A percentile compares a stretch with the other conserved stretches of the same genome.
These are phyloP conservation scores for Zygoascus hellenicus DNA, from an alignment of 1,139 yeast species.

Conservation along the genomic window DNA sequence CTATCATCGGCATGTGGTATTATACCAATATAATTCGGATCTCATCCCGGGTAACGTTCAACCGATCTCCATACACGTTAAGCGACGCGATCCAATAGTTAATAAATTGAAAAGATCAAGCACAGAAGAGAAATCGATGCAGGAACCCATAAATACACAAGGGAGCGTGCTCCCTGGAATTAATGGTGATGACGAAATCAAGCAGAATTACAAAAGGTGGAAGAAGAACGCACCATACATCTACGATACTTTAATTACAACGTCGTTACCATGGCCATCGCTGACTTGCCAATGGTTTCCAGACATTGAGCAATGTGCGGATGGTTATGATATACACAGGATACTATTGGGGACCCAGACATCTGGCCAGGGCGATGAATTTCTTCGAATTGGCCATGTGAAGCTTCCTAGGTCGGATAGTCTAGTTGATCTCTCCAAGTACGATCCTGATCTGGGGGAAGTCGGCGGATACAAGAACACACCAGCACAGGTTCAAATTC, in stretches of 20 bases:
- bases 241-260: conserved; percentile 70
- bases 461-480: conserved; percentile 30
- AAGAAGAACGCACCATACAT: conserved; percentile 89
- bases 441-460: conserved; percentile 33
- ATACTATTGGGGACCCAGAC: conserved; percentile 84
- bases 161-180: background rate
- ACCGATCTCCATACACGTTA: too few species aligned
- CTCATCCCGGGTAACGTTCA: too few species aligned
- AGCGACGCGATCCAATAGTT: too few species aligned
- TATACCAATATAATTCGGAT: too few species aligned
- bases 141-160: background rate
- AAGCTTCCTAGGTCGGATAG: conserved; percentile 41
- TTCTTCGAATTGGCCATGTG: conserved; percentile 67
- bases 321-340: conserved; percentile 28
- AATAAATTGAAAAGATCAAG: too few species aligned
- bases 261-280: conserved; percentile 59
- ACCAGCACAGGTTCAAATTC: conserved; percentile 45
- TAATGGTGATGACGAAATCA: background rate
- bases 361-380: conserved; percentile 71
- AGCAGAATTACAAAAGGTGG: conserved; percentile 79
- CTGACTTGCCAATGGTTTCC: conserved; percentile 41
- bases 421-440: conserved; percentile 24
- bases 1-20: too few species aligned
- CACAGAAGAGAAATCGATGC: background rate
- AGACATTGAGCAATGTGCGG: conserved; percentile 31